Conservation (phyloP, 495 filamentous ascomycete genomes). For the Penicillium soppii region DNA sequence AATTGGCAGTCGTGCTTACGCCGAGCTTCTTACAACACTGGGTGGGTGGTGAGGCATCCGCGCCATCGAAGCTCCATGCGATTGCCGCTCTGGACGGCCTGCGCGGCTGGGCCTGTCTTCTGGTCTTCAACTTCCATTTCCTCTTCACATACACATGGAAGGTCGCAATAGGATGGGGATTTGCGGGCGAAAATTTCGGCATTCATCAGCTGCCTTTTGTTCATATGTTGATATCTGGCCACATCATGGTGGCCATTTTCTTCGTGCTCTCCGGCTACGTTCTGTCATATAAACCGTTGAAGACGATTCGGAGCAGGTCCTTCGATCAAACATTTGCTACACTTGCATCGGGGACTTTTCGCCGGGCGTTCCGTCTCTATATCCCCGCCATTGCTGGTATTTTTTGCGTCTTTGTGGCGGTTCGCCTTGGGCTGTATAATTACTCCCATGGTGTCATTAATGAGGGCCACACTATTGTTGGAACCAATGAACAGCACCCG, state of each 20-base stretch:
- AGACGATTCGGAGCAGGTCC: conserved; percentile 53
- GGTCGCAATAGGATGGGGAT: conserved; percentile 47
- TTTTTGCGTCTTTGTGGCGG: conserved; percentile 52
- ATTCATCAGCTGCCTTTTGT: conserved; percentile 64
- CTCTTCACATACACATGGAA: conserved; percentile 52
- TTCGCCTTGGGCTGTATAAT: conserved; percentile 51
- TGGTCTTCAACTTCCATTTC: conserved; percentile 57
- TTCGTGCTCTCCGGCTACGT: conserved; percentile 73
- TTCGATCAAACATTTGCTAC: conserved; percentile 47
- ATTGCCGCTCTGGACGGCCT: conserved; percentile 51
- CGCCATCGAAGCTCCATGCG: conserved; percentile 36
- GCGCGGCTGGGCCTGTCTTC: conserved; percentile 50
- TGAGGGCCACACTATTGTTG: conserved; percentile 42
- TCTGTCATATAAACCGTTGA: conserved; percentile 63
- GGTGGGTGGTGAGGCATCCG: conserved; percentile 33
- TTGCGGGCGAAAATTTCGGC: conserved; percentile 49
- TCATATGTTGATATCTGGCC: conserved; percentile 61
- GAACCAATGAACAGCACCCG: conserved; percentile 48
- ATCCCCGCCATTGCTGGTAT: conserved; percentile 59
- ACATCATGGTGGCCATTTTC: conserved; percentile 72
- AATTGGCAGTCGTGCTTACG: conserved; percentile 34
- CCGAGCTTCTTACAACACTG: conserved; percentile 43
- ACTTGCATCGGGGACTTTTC: conserved; percentile 62
- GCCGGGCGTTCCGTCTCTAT: conserved; percentile 62
- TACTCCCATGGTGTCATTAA: conserved; percentile 39